Conservation (phyloP, 768 basidiomycete genomes). For the Mycena vulgaris region DNA sequence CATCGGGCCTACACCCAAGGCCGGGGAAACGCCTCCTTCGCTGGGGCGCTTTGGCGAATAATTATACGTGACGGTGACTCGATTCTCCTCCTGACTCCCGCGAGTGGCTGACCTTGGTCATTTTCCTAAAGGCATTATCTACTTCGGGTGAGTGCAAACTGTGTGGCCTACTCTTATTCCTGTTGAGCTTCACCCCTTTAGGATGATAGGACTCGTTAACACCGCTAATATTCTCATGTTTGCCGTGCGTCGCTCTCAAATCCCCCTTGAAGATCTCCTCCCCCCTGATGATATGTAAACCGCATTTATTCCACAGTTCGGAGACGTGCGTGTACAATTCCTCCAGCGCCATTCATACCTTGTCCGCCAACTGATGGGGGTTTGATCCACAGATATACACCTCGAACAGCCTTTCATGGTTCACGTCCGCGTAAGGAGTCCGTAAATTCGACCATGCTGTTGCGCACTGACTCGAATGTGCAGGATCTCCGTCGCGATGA, state of each 20-base stretch:
- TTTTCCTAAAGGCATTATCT: neutral
- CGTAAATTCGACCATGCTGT: neutral
- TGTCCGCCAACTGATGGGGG: neutral
- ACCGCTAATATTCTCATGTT: conserved; percentile 13
- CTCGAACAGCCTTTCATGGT: conserved; percentile 9
- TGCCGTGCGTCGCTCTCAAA: neutral
- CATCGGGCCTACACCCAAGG: neutral
- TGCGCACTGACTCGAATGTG: neutral
- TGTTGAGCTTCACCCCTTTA: neutral
- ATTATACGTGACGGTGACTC: conserved; percentile 12
- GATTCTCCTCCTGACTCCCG: neutral
- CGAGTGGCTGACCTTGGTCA: neutral
- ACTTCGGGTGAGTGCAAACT: conserved; percentile 6
- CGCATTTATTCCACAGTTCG: conserved; percentile 4
- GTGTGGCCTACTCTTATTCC: neutral
- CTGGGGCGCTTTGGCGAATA: conserved; percentile 7
- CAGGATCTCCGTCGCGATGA: conserved; percentile 18
- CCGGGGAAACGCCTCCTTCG: neutral
- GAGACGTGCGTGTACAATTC: conserved; percentile 6
- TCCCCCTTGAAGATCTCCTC: neutral
- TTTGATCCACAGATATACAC: conserved; percentile 1
- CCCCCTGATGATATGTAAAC: too few relatives aligned
- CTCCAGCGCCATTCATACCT: neutral
- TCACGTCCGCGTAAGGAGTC: conserved; percentile 1
- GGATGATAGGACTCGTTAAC: conserved; percentile 2